A percentile compares a stretch with the other conserved stretches of the same genome.
phyloP scores from a whole-genome alignment of 2,329 filamentous ascomycete species.

The Xylaria multiplex region DNA sequence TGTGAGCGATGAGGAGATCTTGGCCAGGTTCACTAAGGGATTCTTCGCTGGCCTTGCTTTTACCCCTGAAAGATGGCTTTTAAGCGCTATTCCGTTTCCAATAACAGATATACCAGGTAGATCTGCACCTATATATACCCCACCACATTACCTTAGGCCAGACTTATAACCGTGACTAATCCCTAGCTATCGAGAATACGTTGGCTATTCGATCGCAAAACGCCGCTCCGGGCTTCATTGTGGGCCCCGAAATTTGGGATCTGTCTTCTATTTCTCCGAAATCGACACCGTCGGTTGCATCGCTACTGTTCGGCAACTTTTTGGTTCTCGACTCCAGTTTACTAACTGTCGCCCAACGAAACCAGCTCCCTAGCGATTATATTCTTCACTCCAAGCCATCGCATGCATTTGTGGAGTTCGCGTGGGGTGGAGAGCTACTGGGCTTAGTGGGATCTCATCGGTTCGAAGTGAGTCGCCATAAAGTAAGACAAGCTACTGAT shows the following conservation, averaged over 20 bases:
- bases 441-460: slow-evolving; percentile 25
- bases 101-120: slow-evolving; percentile 23
- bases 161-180: background rate
- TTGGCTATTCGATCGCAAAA: slow-evolving; percentile 14
- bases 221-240: background rate
- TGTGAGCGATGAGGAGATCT: slow-evolving; percentile 24
- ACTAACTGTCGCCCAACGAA: slow-evolving; percentile 4
- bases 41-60: slow-evolving; percentile 18
- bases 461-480: slow-evolving; percentile 21
- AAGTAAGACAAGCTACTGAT: background rate
- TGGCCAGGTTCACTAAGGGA: slow-evolving; percentile 21
- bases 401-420: slow-evolving; percentile 26
- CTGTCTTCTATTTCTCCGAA: slow-evolving; percentile 15
- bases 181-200: slow-evolving; percentile 12
- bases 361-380: slow-evolving; percentile 20
- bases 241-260: slow-evolving; percentile 16
- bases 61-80: slow-evolving; percentile 16
- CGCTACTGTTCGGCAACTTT: slow-evolving; percentile 23
- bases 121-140: background rate
- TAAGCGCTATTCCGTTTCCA: background rate
- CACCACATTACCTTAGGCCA: background rate
- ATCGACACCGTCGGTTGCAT: slow-evolving; percentile 20
- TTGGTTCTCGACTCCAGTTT: slow-evolving; percentile 21
- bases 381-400: slow-evolving; percentile 12
- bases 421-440: slow-evolving; percentile 10